These are phyloP conservation scores for Zostera marina DNA, from an alignment of 116 monocot species.

Conservation along the genomic window DNA sequence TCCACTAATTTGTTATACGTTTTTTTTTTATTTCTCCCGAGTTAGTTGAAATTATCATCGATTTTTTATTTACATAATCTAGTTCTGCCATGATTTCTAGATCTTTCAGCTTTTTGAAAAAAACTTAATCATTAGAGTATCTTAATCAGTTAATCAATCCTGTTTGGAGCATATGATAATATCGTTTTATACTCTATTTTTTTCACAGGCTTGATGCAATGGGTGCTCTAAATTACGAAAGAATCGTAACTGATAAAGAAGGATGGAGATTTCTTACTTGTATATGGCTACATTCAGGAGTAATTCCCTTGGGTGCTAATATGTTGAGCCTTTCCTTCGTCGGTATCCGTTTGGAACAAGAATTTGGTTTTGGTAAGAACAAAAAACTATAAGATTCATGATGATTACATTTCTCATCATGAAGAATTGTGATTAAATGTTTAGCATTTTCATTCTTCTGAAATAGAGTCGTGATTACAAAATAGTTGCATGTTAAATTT, in stretches of 20 bases:
- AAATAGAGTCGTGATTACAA: too few species aligned
- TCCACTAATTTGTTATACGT: too few species aligned
- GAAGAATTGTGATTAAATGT: background rate
- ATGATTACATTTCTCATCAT: background rate
- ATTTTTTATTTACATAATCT: background rate
- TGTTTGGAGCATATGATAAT: background rate
- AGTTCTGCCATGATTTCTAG: too few species aligned
- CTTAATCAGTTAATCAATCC: too few species aligned
- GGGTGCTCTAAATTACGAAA: slow-evolving; percentile 43
- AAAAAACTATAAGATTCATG: too few species aligned
- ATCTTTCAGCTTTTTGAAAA: too few species aligned
- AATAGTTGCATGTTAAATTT: too few species aligned
- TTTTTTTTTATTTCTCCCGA: background rate
- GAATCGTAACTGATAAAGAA: slow-evolving; percentile 23
- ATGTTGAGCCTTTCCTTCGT: slow-evolving; percentile 51
- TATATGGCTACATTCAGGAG: slow-evolving; percentile 60
- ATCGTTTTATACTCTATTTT: background rate
- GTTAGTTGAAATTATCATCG: background rate
- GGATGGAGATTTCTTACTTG: slow-evolving; percentile 54
- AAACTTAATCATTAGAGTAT: background rate
- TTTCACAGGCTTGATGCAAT: slow-evolving; percentile 32
- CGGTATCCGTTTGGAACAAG: slow-evolving; percentile 42
- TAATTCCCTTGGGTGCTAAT: slow-evolving; percentile 40
- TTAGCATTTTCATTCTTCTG: too few species aligned
- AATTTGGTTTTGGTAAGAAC: slow-evolving; percentile 56